These are phyloP conservation scores for Arthrobotrys musiformis DNA, from an alignment of 2,329 filamentous ascomycete genomes.

Conservation along the genomic window DNA sequence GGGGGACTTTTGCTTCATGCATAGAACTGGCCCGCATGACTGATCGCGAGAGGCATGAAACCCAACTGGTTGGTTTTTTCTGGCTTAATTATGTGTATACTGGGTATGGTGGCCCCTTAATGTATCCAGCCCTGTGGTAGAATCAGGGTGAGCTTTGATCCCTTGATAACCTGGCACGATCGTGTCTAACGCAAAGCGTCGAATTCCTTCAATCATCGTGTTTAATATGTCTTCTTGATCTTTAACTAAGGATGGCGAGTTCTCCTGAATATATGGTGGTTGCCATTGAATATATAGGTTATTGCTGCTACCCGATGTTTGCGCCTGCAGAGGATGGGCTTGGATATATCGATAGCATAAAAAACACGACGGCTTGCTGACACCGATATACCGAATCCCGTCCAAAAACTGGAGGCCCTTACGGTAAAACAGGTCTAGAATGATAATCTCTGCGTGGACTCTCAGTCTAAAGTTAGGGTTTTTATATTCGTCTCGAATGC, in stretches of 20 bases:
- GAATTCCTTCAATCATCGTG: slow-evolving; percentile 21
- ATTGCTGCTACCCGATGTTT: slow-evolving; percentile 19
- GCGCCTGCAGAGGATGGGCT: neutral
- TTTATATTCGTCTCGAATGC: slow-evolving; percentile 2
- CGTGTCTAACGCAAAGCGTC: slow-evolving; percentile 2
- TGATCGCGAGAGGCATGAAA: too few species aligned
- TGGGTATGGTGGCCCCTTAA: neutral
- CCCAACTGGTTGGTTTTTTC: neutral
- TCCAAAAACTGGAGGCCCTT: slow-evolving; percentile 1
- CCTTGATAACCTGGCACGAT: slow-evolving; percentile 10
- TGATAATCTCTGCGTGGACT: slow-evolving; percentile 8
- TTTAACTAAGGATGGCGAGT: slow-evolving; percentile 5
- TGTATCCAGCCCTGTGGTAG: slow-evolving; percentile 8
- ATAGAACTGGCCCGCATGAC: too few species aligned
- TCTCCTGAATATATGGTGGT: slow-evolving; percentile 6
- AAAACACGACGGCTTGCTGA: slow-evolving; percentile 31
- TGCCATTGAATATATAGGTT: slow-evolving; percentile 29
- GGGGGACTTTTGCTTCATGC: too few species aligned
- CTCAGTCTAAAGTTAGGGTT: slow-evolving; percentile 2
- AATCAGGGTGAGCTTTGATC: slow-evolving; percentile 22
- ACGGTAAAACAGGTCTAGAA: slow-evolving; percentile 17
- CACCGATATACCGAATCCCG: slow-evolving; percentile 4
- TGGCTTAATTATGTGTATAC: neutral
- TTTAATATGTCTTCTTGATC: too few species aligned
- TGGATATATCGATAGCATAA: slow-evolving; percentile 21